phyloP scores from a whole-genome alignment of 306 rosid species.

The Lathyrus tuberosus region DNA sequence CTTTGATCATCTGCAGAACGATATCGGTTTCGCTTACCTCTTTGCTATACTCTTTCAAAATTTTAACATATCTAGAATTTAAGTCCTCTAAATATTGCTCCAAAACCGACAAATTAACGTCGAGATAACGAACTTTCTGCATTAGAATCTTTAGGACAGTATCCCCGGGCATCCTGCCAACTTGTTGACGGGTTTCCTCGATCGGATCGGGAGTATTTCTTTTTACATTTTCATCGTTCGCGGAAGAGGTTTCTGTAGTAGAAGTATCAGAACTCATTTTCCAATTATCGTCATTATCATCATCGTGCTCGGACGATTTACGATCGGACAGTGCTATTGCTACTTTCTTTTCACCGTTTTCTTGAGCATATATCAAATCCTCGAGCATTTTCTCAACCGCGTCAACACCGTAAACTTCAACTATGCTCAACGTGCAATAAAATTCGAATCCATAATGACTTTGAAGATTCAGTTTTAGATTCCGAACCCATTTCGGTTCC shows the following conservation, averaged over 20 bases:
- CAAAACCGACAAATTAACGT: constrained; percentile 70
- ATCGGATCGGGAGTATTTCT: constrained; percentile 61
- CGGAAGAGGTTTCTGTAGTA: constrained; percentile 39
- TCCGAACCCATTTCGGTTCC: constrained; percentile 94
- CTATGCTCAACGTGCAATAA: constrained; percentile 78
- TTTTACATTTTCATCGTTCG: constrained; percentile 45
- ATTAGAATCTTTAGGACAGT: constrained; percentile 87
- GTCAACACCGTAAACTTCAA: constrained; percentile 89
- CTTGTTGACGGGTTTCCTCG: constrained; percentile 70
- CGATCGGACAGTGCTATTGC: constrained; percentile 32
- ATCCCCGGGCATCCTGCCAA: constrained; percentile 93
- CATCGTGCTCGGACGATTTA: constrained; percentile 44
- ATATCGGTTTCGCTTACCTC: constrained; percentile 58
- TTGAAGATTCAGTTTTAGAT: constrained; percentile 74
- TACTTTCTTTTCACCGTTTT: constrained; percentile 53
- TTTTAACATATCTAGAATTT: constrained; percentile 67
- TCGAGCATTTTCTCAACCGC: constrained; percentile 93
- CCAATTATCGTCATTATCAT: constrained; percentile 6
- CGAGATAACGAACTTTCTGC: constrained; percentile 88
- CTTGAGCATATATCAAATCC: constrained; percentile 72
- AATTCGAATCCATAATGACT: constrained; percentile 89
- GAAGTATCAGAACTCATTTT: constrained; percentile 43
- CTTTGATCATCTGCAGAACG: constrained; percentile 63
- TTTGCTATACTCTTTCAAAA: constrained; percentile 64
- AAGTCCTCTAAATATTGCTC: constrained; percentile 85